These are phyloP conservation scores for Flaveria ramosissima DNA, from an alignment of 129 eudicot genomes.

Conservation along the genomic window DNA sequence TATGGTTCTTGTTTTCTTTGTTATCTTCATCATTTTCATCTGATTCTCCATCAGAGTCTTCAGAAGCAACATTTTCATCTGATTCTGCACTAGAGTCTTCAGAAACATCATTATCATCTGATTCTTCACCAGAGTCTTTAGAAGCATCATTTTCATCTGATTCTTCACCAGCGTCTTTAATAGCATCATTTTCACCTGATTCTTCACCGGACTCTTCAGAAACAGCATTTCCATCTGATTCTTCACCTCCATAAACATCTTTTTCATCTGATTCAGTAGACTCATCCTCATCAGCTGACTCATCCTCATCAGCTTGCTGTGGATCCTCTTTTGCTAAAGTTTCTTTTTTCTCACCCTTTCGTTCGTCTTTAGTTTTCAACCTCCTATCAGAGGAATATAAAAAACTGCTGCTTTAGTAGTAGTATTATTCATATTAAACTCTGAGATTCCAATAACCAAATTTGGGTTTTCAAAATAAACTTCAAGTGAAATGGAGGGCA, in stretches of 20 bases:
- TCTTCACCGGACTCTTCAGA: constrained; percentile 9
- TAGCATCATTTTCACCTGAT: constrained; percentile 23
- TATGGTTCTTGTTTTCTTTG: constrained; percentile 19
- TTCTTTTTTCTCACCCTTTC: constrained; percentile 34
- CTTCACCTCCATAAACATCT: constrained; percentile 26
- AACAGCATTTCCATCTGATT: constrained; percentile 30
- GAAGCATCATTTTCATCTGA: constrained; percentile 42
- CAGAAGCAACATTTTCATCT: constrained; percentile 40
- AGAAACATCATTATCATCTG: constrained; percentile 38
- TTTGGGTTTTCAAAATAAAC: not conserved
- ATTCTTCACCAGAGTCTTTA: constrained; percentile 32
- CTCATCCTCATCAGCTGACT: constrained; percentile 34
- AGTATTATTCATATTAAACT: not conserved
- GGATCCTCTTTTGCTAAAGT: constrained; percentile 23
- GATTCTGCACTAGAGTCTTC: constrained; percentile 37
- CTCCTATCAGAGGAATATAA: constrained; percentile 38
- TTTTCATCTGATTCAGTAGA: constrained; percentile 31
- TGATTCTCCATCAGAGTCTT: constrained; percentile 12
- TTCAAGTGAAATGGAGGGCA: not conserved
- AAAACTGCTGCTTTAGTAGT: constrained; percentile 17
- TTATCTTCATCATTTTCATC: constrained; percentile 32
- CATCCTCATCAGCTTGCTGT: constrained; percentile 28
- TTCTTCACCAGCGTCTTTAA: constrained; percentile 20
- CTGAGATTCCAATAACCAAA: not conserved
- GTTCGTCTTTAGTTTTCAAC: constrained; percentile 50